Evolutionary conservation across 2,329 filamentous ascomycete genomes (phyloP).

Genomic region (Chaetomiaceae sp.): DNA sequence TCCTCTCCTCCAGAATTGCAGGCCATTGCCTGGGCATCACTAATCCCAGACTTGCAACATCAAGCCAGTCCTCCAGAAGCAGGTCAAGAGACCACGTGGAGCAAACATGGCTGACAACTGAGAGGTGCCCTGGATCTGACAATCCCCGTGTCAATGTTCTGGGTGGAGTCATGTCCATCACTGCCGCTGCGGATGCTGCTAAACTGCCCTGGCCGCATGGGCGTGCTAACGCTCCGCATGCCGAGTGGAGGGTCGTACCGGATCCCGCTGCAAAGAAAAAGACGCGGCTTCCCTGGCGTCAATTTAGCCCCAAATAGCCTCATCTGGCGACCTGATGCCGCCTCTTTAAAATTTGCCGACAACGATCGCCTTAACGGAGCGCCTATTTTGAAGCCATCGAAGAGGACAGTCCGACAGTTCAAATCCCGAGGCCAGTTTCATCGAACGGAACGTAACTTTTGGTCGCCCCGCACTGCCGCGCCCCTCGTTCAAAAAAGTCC

Average conservation of each 20-base stretch:
- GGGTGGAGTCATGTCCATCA: background rate
- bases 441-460: background rate
- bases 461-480: background rate
- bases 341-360: conserved; percentile 10
- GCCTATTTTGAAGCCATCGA: background rate
- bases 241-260: conserved; percentile 6
- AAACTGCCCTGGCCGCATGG: background rate
- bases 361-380: conserved; percentile 1
- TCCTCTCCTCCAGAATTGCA: too few species aligned
- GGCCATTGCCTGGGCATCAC: too few species aligned
- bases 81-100: background rate
- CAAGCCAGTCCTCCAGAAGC: too few species aligned
- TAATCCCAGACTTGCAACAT: too few species aligned
- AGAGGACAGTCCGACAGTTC: background rate
- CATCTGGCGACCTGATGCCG: conserved; percentile 20
- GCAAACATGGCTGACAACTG: background rate
- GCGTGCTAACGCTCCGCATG: conserved; percentile 1
- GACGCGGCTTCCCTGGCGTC: conserved; percentile 16
- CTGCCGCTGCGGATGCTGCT: background rate
- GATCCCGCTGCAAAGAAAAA: conserved; percentile 11
- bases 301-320: conserved; percentile 28
- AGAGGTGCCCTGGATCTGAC: too few species aligned
- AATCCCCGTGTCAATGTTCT: background rate
- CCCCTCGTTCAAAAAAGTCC: background rate
- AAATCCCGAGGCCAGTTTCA: background rate